Conservation (phyloP, 768 basidiomycete genomes). For the Sarcodon aspratus region DNA sequence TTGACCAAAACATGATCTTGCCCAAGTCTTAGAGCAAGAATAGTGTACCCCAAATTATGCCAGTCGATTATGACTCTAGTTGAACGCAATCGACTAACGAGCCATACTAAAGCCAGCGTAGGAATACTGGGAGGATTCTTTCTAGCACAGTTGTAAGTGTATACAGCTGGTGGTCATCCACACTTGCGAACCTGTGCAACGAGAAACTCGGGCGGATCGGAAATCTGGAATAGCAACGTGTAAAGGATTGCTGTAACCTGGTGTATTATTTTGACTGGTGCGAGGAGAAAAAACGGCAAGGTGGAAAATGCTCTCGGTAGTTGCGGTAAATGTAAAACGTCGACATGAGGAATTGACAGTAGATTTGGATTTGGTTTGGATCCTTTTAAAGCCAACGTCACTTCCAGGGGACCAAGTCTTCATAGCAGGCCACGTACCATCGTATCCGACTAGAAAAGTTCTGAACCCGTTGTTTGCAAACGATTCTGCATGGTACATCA, state of each 20-base stretch:
- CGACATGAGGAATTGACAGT: constrained; percentile 50
- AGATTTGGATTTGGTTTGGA: constrained; percentile 70
- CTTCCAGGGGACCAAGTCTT: not conserved
- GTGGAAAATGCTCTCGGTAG: constrained; percentile 40
- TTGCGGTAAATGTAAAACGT: constrained; percentile 55
- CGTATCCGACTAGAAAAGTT: constrained; percentile 78
- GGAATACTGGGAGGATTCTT: constrained; percentile 98
- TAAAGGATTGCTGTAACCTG: constrained; percentile 57
- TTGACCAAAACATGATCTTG: constrained; percentile 53
- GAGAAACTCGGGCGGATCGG: constrained; percentile 69
- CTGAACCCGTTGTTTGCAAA: constrained; percentile 72
- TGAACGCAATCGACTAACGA: constrained; percentile 54
- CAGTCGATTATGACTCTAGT: constrained; percentile 94
- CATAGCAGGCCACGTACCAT: constrained; percentile 36
- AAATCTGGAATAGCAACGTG: constrained; percentile 47
- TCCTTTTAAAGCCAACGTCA: constrained; percentile 30
- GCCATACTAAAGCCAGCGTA: constrained; percentile 76
- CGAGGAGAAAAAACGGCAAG: constrained; percentile 60
- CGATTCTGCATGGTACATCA: constrained; percentile 98
- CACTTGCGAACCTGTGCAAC: constrained; percentile 67
- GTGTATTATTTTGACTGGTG: constrained; percentile 69
- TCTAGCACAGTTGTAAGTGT: constrained; percentile 2
- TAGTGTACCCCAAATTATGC: constrained; percentile 96
- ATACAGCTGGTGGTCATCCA: not conserved
- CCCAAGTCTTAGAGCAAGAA: constrained; percentile 79